phyloP scores from a whole-genome alignment of 306 rosid species.

The Prunus armeniaca region DNA sequence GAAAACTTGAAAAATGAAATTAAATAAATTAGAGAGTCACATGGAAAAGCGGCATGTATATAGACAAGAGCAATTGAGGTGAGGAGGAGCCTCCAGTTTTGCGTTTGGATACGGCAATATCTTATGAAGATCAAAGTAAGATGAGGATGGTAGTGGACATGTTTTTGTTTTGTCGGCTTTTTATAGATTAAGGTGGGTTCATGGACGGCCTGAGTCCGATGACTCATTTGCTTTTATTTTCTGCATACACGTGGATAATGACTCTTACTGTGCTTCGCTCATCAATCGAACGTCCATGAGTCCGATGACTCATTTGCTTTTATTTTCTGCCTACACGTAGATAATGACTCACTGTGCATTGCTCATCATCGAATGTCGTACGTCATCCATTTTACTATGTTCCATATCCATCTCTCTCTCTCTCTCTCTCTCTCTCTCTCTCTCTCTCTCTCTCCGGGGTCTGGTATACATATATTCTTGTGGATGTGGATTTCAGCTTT shows the following conservation, averaged over 20 bases:
- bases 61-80: neutral
- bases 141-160: slow-evolving; percentile 32
- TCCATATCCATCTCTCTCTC: neutral
- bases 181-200: neutral
- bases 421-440: neutral
- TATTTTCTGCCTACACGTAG: slow-evolving; percentile 17
- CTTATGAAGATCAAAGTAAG: slow-evolving; percentile 2
- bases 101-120: slow-evolving; percentile 17
- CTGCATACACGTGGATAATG: slow-evolving; percentile 24
- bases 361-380: neutral
- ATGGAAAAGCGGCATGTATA: neutral
- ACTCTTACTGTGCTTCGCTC: slow-evolving; percentile 17
- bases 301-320: neutral
- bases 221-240: neutral
- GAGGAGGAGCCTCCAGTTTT: neutral
- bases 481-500: neutral
- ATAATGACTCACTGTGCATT: slow-evolving; percentile 24
- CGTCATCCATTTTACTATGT: neutral
- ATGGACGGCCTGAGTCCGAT: no score
- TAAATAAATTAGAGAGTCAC: neutral
- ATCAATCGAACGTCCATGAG: neutral
- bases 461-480: neutral
- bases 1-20: no score
- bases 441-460: neutral
- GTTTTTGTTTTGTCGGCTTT: slow-evolving; percentile 24